Percentiles rank a stretch among this genome's conserved stretches.
phyloP scores from a whole-genome alignment of 148 eudicot species.

The Bassia scoparia region DNA sequence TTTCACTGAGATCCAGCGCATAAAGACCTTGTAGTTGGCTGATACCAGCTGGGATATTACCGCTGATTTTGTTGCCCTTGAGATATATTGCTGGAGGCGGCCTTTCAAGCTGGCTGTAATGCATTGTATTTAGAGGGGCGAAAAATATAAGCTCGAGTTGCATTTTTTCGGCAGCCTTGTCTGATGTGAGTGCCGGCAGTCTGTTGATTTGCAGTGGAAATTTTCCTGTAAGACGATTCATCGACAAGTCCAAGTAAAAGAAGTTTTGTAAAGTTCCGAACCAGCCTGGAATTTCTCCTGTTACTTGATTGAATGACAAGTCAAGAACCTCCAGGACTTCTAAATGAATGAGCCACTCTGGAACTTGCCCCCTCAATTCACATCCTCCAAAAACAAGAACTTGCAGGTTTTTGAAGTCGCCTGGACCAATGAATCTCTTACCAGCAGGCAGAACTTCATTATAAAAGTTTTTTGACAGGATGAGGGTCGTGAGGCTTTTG shows the following conservation, averaged over 20 bases:
- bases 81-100: slow-evolving; percentile 69
- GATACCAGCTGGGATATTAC: slow-evolving; percentile 60
- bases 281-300: slow-evolving; percentile 67
- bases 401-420: slow-evolving; percentile 52
- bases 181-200: slow-evolving; percentile 47
- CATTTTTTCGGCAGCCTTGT: slow-evolving; percentile 32
- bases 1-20: slow-evolving; percentile 55
- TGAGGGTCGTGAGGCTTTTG: slow-evolving; percentile 56
- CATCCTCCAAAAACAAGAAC: slow-evolving; percentile 73
- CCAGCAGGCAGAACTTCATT: slow-evolving; percentile 52
- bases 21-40: slow-evolving; percentile 58
- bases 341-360: slow-evolving; percentile 58
- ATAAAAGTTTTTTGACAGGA: slow-evolving; percentile 55
- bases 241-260: slow-evolving; percentile 71
- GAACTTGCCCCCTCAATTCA: slow-evolving; percentile 50
- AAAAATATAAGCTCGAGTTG: slow-evolving; percentile 71
- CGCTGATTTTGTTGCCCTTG: slow-evolving; percentile 51
- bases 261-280: slow-evolving; percentile 53
- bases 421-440: slow-evolving; percentile 29
- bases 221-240: slow-evolving; percentile 47
- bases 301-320: slow-evolving; percentile 50
- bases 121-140: slow-evolving; percentile 52
- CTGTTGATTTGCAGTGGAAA: slow-evolving; percentile 45
- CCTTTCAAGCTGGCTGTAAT: slow-evolving; percentile 61
- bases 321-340: slow-evolving; percentile 60